Base-by-base conservation (phyloP, 192 early-diverging fungal genomes). In the Backusella macrospora region DNA sequence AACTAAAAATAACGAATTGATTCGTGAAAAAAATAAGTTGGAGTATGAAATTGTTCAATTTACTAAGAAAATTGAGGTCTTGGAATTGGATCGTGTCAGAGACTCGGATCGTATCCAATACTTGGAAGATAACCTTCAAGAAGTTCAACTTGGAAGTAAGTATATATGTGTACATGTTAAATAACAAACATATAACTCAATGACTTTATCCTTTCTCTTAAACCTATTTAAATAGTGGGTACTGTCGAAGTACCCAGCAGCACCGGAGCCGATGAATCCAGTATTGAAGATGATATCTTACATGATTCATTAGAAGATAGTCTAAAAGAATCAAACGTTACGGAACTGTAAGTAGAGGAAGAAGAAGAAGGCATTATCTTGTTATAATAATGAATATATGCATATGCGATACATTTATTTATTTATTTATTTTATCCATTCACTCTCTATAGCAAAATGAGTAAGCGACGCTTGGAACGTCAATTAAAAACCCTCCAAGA, bases 121-220 rank as follows among this genome's bases (percentile, higher is more conserved):
- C 0, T 78, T 98, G 49, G 92, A 96, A 81, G 95, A 96, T 44
- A 80, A 87, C 46, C 78, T 97, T 12, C 87, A 86, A 42, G 96
- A 98, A 79, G 78, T 92, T 21, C 95, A 98, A 77, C 83, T 96
- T 16, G 85, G 78, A 16, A 89, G 89, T 78, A 80, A 75, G 55
- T 70, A 68, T 43, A 9, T 43, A 43, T 6, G 5, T 9, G 10
- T 43, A 43, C 0, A 43, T 9, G 10, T 6, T 0, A 43, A 64
- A 64, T 6, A 64, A 64, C 38, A 14, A 64, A 29, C 15, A 46
- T 46, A n/a, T 6, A 18, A 12, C 14, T 26, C 9, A 5, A 14
- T 70, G 29, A 14, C n/a, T 15, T 76, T 72, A 46, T 47, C 42
- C 15, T 10, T 16, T 29, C 26, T 68, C 21, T n/a, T 68, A 42